Evolutionary conservation across 108 stramenopile genomes (phyloP), one percentile per base, ranked within the genome.

Genomic region (Nitzschia palea): DNA sequence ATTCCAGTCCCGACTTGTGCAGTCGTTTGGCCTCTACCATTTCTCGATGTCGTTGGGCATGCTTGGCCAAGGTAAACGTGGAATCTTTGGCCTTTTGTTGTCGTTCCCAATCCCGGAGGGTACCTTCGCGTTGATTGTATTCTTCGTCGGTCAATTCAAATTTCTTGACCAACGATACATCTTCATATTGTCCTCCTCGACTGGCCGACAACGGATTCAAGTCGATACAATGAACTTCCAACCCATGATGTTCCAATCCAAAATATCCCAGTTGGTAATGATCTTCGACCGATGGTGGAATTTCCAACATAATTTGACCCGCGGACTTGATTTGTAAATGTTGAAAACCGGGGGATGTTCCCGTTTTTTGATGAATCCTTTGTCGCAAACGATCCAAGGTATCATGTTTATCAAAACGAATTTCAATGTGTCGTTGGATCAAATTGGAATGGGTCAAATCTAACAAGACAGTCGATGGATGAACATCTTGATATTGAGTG

Each of bases 391-490:
- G 73, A 12, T 70, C 83, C 42, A 97, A 58, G 22, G 90, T 91
- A 55, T 90, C 89, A 69, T 91, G 91, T 55, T 84, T 70, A 75
- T 97, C 91, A 68, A 98, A 95, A 20, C 96, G 95, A 43, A 97
- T 85, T 80, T 98, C 98, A 60, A 94, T 86, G 78, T 96, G 95
- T 36, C 84, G 84, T 70, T 96, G 95, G 15, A 80, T 40, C 31
- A 98, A 76, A 70, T 98, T 98, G 77, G 90, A 93, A 76, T 98
- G 97, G 28, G 97, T 94, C 31, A 97, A 73, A 70, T 94, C 92
- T 47, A 98, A 79, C 40, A 97, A 48, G 40, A 90, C 61, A 1
- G 65, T 68, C 17, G 56, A 45, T 8, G 27, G 22, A 34, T 67
- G 47, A 35, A 83, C 18, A 2, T 51, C 51, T 30, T 73, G 64